These are phyloP conservation scores for Orbilia quercus DNA, from an alignment of 2,329 filamentous ascomycete species.

Conservation along the genomic window DNA sequence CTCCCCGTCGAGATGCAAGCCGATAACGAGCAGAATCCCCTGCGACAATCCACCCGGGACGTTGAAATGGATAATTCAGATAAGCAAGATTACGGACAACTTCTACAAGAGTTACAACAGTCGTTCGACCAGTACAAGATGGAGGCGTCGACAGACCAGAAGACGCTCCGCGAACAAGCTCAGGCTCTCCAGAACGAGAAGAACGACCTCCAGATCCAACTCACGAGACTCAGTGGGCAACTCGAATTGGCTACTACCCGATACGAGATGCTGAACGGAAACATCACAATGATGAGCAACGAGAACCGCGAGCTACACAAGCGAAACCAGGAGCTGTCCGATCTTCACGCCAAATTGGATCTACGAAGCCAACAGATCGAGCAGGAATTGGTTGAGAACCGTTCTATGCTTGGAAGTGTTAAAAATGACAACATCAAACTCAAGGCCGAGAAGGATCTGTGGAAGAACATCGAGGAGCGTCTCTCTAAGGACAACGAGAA, in stretches of 20 bases:
- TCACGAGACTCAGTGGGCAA: slow-evolving; percentile 82
- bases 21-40: slow-evolving; percentile 64
- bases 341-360: slow-evolving; percentile 89
- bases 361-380: slow-evolving; percentile 89
- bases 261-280: slow-evolving; percentile 88
- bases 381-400: slow-evolving; percentile 89
- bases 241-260: slow-evolving; percentile 83
- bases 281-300: slow-evolving; percentile 82
- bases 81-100: slow-evolving; percentile 73
- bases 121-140: slow-evolving; percentile 91
- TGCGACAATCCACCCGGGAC: slow-evolving; percentile 64
- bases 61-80: slow-evolving; percentile 59
- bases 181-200: slow-evolving; percentile 85
- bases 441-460: slow-evolving; percentile 92
- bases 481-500: slow-evolving; percentile 88
- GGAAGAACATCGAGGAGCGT: slow-evolving; percentile 91
- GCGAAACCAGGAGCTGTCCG: slow-evolving; percentile 78
- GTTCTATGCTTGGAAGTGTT: slow-evolving; percentile 83
- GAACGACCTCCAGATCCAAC: slow-evolving; percentile 81
- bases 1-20: slow-evolving; percentile 50
- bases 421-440: slow-evolving; percentile 91
- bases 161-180: slow-evolving; percentile 84
- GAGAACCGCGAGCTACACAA: slow-evolving; percentile 91
- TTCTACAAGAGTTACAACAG: slow-evolving; percentile 86
- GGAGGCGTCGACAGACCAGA: slow-evolving; percentile 82